Conservation (phyloP, 345 rosid genomes). For the Arabis alpina region DNA sequence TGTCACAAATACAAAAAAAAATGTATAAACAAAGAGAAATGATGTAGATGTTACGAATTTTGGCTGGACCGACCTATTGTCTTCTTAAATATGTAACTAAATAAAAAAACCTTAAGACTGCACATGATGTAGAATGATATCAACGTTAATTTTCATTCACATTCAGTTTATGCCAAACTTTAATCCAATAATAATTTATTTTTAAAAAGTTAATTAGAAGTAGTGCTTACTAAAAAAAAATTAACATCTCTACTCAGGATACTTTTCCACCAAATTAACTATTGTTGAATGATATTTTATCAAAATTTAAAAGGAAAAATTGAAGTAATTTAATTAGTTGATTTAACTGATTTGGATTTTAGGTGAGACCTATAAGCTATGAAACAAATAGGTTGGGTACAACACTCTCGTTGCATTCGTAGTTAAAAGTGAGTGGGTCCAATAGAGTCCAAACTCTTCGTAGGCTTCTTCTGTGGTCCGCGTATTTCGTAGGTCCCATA, state of each 20-base stretch:
- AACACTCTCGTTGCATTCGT: slow-evolving; percentile 5
- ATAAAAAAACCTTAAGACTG: background rate
- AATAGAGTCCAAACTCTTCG: slow-evolving; percentile 25
- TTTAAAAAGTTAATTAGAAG: no score
- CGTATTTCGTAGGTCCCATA: slow-evolving; percentile 29
- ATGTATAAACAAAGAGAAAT: background rate
- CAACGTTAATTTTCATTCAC: background rate
- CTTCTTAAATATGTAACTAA: background rate
- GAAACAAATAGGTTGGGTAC: slow-evolving; percentile 33
- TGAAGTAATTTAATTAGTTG: background rate
- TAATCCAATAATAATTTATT: no score
- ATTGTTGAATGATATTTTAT: background rate
- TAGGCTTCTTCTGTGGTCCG: slow-evolving; percentile 33
- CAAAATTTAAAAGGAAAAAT: background rate
- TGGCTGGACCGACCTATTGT: background rate
- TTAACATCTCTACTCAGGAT: no score
- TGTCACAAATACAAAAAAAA: background rate
- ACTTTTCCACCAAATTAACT: background rate
- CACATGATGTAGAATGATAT: background rate
- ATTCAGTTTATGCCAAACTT: background rate
- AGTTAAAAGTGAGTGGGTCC: slow-evolving; percentile 28
- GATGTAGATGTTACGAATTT: background rate
- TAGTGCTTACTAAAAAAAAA: background rate
- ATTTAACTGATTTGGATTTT: slow-evolving; percentile 30
- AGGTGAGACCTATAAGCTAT: slow-evolving; percentile 29